These are phyloP conservation scores for Yamadazyma taylorii DNA, from an alignment of 1,139 yeast genomes.

Conservation along the genomic window DNA sequence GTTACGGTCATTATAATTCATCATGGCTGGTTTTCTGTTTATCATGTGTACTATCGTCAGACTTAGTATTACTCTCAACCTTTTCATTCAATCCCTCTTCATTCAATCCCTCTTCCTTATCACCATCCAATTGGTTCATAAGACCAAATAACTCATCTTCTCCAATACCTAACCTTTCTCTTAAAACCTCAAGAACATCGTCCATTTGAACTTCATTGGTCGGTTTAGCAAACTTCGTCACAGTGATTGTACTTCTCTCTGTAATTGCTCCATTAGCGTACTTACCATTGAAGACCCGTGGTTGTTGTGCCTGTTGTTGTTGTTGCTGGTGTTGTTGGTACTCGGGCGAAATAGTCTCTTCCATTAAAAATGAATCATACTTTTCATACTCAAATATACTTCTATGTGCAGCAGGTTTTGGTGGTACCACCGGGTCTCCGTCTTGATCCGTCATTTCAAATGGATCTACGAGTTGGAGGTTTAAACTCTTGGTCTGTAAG, in stretches of 20 bases:
- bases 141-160: not conserved
- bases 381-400: conserved; percentile 10
- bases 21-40: too few species aligned
- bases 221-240: not conserved
- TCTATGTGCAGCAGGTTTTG: conserved; percentile 21
- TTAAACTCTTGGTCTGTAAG: conserved; percentile 14
- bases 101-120: too few species aligned
- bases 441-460: conserved; percentile 31
- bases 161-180: not conserved
- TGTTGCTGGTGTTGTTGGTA: too few species aligned
- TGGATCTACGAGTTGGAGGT: conserved; percentile 32
- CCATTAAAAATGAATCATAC: too few species aligned
- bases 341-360: too few species aligned
- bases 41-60: too few species aligned
- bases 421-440: conserved; percentile 25
- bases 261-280: too few species aligned
- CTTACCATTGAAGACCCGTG: too few species aligned
- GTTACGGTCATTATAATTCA: too few species aligned
- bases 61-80: too few species aligned
- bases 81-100: too few species aligned
- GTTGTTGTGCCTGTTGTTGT: too few species aligned
- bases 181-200: not conserved
- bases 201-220: not conserved
- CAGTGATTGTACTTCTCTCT: not conserved
- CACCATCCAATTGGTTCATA: not conserved